These are phyloP conservation scores for Cryptococcus sp. DNA, from an alignment of 1,284 basidiomycete genomes.

Conservation along the genomic window DNA sequence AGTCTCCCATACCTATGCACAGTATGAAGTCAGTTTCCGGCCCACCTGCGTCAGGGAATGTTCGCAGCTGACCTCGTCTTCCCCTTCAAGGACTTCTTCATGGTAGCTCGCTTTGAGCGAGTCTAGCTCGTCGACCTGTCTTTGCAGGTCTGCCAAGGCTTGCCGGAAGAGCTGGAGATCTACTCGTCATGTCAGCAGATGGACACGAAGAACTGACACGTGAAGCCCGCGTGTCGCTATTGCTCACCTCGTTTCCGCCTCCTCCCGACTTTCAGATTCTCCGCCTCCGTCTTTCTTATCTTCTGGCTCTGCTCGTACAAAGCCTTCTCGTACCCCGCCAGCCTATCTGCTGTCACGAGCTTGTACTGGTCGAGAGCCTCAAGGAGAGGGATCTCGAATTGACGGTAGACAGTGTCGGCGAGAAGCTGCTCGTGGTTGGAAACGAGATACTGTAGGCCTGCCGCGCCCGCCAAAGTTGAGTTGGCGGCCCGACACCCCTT, in stretches of 20 bases:
- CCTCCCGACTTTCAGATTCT: constrained; percentile 66
- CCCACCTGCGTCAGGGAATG: neutral
- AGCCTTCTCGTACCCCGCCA: constrained; percentile 70
- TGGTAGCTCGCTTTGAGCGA: constrained; percentile 52
- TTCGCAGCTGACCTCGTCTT: constrained; percentile 65
- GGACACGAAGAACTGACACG: neutral
- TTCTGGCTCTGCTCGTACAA: constrained; percentile 76
- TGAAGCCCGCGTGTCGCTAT: neutral
- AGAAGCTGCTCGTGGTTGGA: constrained; percentile 89
- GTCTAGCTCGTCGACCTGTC: constrained; percentile 62
- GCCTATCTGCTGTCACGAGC: constrained; percentile 59
- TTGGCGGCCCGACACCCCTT: constrained; percentile 46
- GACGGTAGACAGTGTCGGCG: constrained; percentile 79
- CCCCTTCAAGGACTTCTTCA: constrained; percentile 78
- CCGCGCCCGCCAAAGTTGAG: constrained; percentile 62
- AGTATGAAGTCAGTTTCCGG: neutral
- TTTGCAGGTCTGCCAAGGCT: constrained; percentile 75
- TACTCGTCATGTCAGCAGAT: constrained; percentile 36
- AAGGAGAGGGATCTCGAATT: constrained; percentile 82
- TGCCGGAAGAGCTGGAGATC: constrained; percentile 82
- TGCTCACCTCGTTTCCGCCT: constrained; percentile 73
- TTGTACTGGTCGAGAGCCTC: constrained; percentile 77
- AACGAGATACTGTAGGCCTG: constrained; percentile 85
- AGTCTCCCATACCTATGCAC: constrained; percentile 68
- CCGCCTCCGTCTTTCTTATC: constrained; percentile 84